Percentiles rank a stretch among this genome's conserved stretches.
These are phyloP conservation scores for Ascochyta pisi DNA, from an alignment of 2,329 filamentous ascomycete species.

Conservation along the genomic window DNA sequence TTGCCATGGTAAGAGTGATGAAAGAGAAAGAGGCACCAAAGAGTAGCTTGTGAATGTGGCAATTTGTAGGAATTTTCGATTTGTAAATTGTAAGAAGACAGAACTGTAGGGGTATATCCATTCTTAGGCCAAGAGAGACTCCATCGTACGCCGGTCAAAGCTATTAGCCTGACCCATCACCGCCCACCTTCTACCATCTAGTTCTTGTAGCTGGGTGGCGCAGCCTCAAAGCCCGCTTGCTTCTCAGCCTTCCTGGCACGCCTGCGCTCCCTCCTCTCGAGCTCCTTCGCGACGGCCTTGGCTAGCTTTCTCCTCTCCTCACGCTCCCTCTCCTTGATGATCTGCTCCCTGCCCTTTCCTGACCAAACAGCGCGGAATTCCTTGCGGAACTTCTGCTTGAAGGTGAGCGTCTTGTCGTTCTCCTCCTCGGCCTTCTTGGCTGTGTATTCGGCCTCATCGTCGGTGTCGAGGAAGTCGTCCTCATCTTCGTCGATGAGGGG, in stretches of 20 bases:
- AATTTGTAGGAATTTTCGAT: not conserved
- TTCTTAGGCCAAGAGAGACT: slow-evolving; percentile 13
- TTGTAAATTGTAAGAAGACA: not conserved
- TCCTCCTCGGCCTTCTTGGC: slow-evolving; percentile 41
- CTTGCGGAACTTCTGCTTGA: slow-evolving; percentile 41
- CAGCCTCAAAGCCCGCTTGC: slow-evolving; percentile 23
- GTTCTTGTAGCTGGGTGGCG: slow-evolving; percentile 35
- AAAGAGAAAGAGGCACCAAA: slow-evolving; percentile 33
- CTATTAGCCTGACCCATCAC: not conserved
- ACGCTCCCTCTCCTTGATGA: slow-evolving; percentile 38
- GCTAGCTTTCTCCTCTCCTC: slow-evolving; percentile 43
- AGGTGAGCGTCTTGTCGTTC: slow-evolving; percentile 35
- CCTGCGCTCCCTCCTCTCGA: slow-evolving; percentile 36
- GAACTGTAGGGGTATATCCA: slow-evolving; percentile 15
- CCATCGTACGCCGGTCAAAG: slow-evolving; percentile 4
- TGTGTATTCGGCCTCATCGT: slow-evolving; percentile 39
- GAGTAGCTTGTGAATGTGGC: slow-evolving; percentile 29
- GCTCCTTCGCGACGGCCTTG: slow-evolving; percentile 39
- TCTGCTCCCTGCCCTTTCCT: slow-evolving; percentile 34
- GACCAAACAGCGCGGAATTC: slow-evolving; percentile 40
- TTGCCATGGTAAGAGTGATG: slow-evolving; percentile 35
- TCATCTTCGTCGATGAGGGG: slow-evolving; percentile 30
- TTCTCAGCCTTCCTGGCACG: slow-evolving; percentile 31
- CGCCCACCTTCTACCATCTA: slow-evolving; percentile 3
- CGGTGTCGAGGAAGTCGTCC: slow-evolving; percentile 40